phyloP scores from a whole-genome alignment of 1,284 basidiomycete species.

The Takashimella tepidaria region DNA sequence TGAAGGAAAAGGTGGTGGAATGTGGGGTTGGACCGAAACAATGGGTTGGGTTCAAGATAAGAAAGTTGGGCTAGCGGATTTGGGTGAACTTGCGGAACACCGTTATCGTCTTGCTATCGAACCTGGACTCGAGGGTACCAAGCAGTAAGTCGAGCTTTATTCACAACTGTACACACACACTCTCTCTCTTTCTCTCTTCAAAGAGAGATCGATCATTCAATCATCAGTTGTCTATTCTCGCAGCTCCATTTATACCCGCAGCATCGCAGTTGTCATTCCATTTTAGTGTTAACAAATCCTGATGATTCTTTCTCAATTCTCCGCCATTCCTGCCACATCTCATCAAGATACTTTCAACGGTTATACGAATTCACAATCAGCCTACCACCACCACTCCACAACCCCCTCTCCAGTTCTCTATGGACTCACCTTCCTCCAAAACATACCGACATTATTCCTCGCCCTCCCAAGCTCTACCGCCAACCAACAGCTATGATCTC shows the following conservation, averaged over 20 bases:
- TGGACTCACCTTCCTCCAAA: slow-evolving; percentile 18
- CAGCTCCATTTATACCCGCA: too few species aligned
- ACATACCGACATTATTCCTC: slow-evolving; percentile 7
- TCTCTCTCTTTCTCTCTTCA: too few species aligned
- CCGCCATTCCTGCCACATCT: background rate
- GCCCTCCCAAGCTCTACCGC: slow-evolving; percentile 3
- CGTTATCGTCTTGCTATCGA: slow-evolving; percentile 19
- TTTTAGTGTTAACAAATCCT: too few species aligned
- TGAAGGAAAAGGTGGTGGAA: slow-evolving; percentile 1
- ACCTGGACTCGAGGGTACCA: slow-evolving; percentile 12
- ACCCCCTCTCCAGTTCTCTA: slow-evolving; percentile 14
- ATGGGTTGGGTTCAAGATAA: slow-evolving; percentile 18
- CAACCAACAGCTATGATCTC: slow-evolving; percentile 18
- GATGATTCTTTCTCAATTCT: too few species aligned
- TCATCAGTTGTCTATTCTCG: too few species aligned
- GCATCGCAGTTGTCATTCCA: background rate
- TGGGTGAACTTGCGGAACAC: slow-evolving; percentile 23
- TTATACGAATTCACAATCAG: slow-evolving; percentile 20
- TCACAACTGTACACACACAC: background rate
- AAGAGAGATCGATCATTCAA: too few species aligned
- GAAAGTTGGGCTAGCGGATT: slow-evolving; percentile 13
- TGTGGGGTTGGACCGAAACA: slow-evolving; percentile 21
- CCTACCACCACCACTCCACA: slow-evolving; percentile 11
- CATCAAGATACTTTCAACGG: slow-evolving; percentile 18
- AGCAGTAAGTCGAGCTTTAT: slow-evolving; percentile 13